Conservation (phyloP, 768 basidiomycete species). For the Russula compacta region DNA sequence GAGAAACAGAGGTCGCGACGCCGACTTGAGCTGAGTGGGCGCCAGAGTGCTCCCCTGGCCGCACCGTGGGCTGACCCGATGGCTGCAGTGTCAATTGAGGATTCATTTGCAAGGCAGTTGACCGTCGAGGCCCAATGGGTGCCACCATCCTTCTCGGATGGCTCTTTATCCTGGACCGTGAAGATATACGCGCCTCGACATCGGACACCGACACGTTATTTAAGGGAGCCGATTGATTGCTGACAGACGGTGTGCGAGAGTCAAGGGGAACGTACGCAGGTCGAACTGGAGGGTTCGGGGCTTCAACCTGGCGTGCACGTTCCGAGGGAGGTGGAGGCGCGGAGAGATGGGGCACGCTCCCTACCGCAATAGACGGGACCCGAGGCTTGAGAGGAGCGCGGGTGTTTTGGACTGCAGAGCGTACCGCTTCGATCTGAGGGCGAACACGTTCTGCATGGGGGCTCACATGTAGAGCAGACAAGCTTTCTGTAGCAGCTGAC, state of each 20-base stretch:
- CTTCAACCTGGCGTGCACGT: not conserved
- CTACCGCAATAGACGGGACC: not conserved
- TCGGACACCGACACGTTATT: not conserved
- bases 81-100: not conserved
- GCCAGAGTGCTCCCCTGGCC: not conserved
- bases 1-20: not conserved
- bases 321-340: not conserved
- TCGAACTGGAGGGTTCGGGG: not conserved
- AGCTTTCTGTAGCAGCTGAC: not conserved
- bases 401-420: not conserved
- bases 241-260: not conserved
- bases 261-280: not conserved
- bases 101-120: not conserved
- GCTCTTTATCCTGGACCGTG: constrained; percentile 2
- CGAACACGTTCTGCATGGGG: not conserved
- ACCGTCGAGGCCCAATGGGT: not conserved
- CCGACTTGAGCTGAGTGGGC: not conserved
- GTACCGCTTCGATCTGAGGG: not conserved
- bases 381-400: not conserved
- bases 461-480: not conserved
- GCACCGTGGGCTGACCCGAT: not conserved
- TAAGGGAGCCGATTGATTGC: not conserved
- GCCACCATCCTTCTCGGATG: constrained; percentile 8
- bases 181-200: not conserved
- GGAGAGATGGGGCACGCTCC: not conserved